Base-by-base conservation (phyloP, 768 basidiomycete genomes). In the Lentinula guzmanii region DNA sequence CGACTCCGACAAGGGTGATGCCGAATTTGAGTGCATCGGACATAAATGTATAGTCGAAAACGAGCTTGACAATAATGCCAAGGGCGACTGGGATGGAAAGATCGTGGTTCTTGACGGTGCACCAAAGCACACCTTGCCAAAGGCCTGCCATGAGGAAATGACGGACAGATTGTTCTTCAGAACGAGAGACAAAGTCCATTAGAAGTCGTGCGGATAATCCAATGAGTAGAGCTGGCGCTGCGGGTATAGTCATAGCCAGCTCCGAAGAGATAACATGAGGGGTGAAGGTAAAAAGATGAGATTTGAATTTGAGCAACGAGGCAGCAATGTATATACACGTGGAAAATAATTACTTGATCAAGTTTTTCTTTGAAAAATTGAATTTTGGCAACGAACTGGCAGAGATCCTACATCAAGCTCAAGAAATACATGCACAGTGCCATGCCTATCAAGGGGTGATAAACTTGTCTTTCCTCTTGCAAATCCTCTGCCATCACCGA, bases 41-140 rank as follows among this genome's bases (percentile, higher is more conserved):
- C 57, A 72, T 68, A 64, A 80, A 66, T 61, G 76, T 73, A 69
- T 85, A 90, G 71, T 91, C 90, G 68, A 85, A 68, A 58, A 83
- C 71, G 64, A 91, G 83, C 69, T 88, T 88, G 3, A 76, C 80
- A 45, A 77, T 77, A 64, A 90, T 83, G 52, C 76, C 80, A 48
- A 85, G 75, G 57, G 78, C 85, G 46, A 88, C 81, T 54, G 79
- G 74, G 67, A 87, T 72, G 41, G 81, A 79, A 39, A 87, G 73
- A 62, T 78, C 76, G 52, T 80, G 78, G 60, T 79, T 78, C 69
- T 82, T 83, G 63, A 83, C 79, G 59, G 86, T 78, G 67, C 83
- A 87, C 67, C 90, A 87, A 56, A 93, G 76, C 64, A 89, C 83
- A 54, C 90, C 90, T 71, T 91, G 87, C 80, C 87, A 86, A 66